phyloP scores from a whole-genome alignment of 805 yeast genomes.

The Torulaspora indica region DNA sequence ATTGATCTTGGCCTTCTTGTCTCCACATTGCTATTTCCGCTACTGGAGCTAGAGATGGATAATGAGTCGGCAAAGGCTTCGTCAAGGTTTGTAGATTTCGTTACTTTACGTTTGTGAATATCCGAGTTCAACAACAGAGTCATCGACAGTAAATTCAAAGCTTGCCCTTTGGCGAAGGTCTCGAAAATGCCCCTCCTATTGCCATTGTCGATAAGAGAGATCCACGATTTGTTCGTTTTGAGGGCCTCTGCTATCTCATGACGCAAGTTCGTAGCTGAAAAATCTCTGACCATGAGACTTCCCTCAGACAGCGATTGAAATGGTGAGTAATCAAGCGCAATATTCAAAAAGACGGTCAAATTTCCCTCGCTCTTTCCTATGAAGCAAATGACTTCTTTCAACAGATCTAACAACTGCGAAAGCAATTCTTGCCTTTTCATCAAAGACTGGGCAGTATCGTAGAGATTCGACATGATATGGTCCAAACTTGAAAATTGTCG shows the following conservation, averaged over 20 bases:
- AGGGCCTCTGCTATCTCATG: conserved; percentile 9
- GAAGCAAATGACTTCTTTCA: conserved; percentile 12
- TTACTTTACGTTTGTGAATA: conserved; percentile 3
- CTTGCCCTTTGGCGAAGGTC: conserved; percentile 14
- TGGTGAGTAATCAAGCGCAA: conserved; percentile 25
- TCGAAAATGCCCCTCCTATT: conserved; percentile 5
- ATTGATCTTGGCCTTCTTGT: conserved; percentile 8
- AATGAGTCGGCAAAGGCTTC: background rate
- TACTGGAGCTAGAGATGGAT: conserved; percentile 2
- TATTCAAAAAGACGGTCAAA: conserved; percentile 21
- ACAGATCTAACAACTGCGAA: conserved; percentile 9
- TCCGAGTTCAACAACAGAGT: conserved; percentile 15
- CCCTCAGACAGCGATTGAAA: conserved; percentile 1
- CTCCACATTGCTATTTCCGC: background rate
- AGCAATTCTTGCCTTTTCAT: conserved; percentile 1
- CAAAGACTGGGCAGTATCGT: conserved; percentile 5
- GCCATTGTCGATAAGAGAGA: conserved; percentile 5
- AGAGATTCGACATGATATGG: conserved; percentile 17
- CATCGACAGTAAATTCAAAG: conserved; percentile 15
- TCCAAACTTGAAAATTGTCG: conserved; percentile 17
- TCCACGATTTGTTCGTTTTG: conserved; percentile 11
- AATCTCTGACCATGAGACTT: conserved; percentile 22
- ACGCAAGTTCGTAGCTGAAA: conserved; percentile 14
- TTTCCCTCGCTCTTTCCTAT: conserved; percentile 16
- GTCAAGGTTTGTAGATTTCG: background rate